These are phyloP conservation scores for Ricinus communis DNA, from an alignment of 345 rosid genomes.

Conservation along the genomic window DNA sequence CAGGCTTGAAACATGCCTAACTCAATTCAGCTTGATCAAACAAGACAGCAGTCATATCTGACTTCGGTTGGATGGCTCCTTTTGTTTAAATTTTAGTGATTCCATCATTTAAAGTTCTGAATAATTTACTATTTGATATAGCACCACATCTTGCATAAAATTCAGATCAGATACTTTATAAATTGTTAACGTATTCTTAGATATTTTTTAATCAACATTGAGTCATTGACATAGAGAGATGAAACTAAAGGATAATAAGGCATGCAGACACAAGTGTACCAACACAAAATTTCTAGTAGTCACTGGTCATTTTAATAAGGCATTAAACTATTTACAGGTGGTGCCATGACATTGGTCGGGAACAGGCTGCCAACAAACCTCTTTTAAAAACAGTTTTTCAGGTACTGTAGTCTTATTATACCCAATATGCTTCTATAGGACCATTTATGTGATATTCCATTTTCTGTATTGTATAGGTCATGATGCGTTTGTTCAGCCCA, in stretches of 20 bases:
- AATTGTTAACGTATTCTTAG: neutral
- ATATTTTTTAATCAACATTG: neutral
- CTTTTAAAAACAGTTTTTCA: slow-evolving; percentile 38
- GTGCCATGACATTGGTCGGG: slow-evolving; percentile 57
- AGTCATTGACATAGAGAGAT: neutral
- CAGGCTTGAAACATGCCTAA: neutral
- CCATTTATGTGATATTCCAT: neutral
- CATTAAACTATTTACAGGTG: slow-evolving; percentile 48
- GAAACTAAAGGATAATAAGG: neutral
- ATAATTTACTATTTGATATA: neutral
- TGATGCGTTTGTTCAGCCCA: slow-evolving; percentile 39
- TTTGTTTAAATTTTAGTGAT: neutral
- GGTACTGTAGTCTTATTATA: slow-evolving; percentile 12
- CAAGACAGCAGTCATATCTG: no score
- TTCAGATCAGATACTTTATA: neutral
- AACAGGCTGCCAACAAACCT: slow-evolving; percentile 40
- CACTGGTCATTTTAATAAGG: slow-evolving; percentile 16
- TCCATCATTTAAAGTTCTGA: neutral
- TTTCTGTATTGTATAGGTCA: slow-evolving; percentile 24
- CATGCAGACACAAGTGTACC: neutral
- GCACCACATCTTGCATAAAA: neutral
- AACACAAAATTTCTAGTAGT: slow-evolving; percentile 1
- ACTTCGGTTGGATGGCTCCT: no score
- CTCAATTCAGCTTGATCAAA: no score
- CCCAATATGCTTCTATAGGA: neutral